Evolutionary conservation across 2,329 filamentous ascomycete genomes (phyloP), one percentile per base, ranked within the genome.

Genomic region (Colletotrichum coccodes): DNA sequence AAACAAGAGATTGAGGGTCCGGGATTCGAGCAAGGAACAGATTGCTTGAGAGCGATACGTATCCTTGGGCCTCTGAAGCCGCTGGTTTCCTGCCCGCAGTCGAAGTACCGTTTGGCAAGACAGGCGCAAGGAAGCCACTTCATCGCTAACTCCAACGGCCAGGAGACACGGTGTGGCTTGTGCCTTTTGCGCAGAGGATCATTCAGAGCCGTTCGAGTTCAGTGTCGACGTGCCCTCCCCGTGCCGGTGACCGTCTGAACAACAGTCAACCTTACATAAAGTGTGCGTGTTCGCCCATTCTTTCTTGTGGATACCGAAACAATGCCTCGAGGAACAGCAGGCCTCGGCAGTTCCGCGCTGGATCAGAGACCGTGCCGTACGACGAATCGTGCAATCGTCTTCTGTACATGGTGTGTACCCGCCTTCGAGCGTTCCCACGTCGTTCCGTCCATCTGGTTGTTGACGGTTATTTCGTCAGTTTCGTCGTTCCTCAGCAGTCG

Each of bases 1-100:
- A 65, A 68, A 65, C 65, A 68, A 68, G 65, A 68, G 61, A 68
- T 68, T 68, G 61, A 50, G 54, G 60, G 65, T 30, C 65, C 52
- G 54, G 65, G 65, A 54, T 68, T 56, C 26, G 21, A 56, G 49
- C 65, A 65, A 62, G 61, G 61, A 65, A 65, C 34, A 60, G 54
- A 60, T 60, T 65, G 34, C 60, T 54, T 42, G 36, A 30, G 30
- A 32, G 8, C 11, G 54, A 56, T 56, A 56, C 53, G 53, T 44
- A 57, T 40, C 53, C 18, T 21, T 40, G 38, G 12, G 28, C 28
- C 9, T 38, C 36, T 38, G 36, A 38, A 16, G 36, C 36, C 36
- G 36, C 11, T 16, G 12, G 11, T 9, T 42, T 57, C 53, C 53
- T n/a, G 23, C 54, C 40, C 26, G n/a, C 54, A 18, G 23, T 58